Evolutionary conservation across 1,284 basidiomycete species (phyloP).

Genomic region (Pulchroboletus neoregius): DNA sequence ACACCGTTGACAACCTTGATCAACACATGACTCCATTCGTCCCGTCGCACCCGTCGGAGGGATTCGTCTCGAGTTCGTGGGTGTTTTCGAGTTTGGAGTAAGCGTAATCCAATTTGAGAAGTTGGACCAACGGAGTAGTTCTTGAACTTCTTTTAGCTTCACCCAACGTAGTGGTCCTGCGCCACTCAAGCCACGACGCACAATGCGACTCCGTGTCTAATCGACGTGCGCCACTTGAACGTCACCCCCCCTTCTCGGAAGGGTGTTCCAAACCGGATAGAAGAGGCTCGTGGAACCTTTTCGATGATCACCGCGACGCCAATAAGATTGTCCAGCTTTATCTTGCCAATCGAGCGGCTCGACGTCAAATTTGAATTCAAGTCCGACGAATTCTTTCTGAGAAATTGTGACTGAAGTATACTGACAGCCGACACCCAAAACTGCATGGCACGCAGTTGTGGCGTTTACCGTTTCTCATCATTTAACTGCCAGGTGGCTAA

Average conservation of each 20-base stretch:
- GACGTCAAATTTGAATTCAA: too few relatives aligned
- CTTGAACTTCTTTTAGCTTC: slow-evolving; percentile 1
- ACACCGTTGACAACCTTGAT: neutral
- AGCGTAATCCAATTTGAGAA: slow-evolving; percentile 10
- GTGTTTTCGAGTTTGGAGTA: slow-evolving; percentile 12
- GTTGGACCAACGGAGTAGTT: neutral
- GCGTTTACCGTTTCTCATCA: slow-evolving; percentile 1
- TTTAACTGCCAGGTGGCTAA: too few relatives aligned
- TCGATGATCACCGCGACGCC: slow-evolving; percentile 14
- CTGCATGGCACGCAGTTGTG: too few relatives aligned
- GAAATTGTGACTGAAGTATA: neutral
- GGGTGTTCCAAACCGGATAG: neutral
- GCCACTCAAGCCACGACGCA: slow-evolving; percentile 10
- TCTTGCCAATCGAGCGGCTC: slow-evolving; percentile 8
- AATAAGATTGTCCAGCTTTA: slow-evolving; percentile 1
- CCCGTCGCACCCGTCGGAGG: slow-evolving; percentile 7
- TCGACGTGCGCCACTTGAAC: slow-evolving; percentile 3
- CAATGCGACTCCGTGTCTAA: slow-evolving; percentile 10
- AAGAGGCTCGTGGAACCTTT: neutral
- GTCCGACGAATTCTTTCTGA: neutral
- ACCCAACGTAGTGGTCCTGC: slow-evolving; percentile 5
- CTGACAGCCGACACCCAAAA: too few relatives aligned
- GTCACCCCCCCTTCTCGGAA: neutral
- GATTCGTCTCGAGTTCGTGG: slow-evolving; percentile 7
- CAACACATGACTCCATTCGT: neutral